These are phyloP conservation scores for Tolypocladium inflatum DNA, from an alignment of 2,329 filamentous ascomycete species.

Conservation along the genomic window DNA sequence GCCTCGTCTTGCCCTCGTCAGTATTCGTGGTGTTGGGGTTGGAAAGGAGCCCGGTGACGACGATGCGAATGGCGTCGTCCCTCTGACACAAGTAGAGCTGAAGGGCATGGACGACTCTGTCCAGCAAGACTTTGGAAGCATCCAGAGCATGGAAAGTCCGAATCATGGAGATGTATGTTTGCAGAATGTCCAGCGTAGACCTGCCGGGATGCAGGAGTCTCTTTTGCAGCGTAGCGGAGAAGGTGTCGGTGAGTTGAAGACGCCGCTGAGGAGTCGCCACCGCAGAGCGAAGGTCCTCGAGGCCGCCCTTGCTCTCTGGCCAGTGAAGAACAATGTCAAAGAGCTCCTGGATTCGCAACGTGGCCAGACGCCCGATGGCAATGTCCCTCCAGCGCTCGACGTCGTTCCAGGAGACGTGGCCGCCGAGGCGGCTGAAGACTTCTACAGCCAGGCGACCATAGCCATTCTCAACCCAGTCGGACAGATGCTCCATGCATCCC, in stretches of 20 bases:
- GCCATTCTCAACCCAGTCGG: constrained; percentile 58
- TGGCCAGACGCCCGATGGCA: constrained; percentile 57
- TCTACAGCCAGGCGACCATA: constrained; percentile 57
- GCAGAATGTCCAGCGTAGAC: constrained; percentile 66
- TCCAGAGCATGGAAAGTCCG: constrained; percentile 67
- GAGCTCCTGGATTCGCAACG: constrained; percentile 59
- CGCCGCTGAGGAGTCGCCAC: constrained; percentile 61
- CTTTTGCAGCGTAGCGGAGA: constrained; percentile 54
- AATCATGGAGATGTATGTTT: constrained; percentile 72
- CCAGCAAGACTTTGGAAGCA: constrained; percentile 66
- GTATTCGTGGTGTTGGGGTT: constrained; percentile 45
- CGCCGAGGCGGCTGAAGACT: constrained; percentile 41
- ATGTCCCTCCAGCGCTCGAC: constrained; percentile 63
- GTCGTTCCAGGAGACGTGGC: constrained; percentile 40
- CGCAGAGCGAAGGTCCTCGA: constrained; percentile 64
- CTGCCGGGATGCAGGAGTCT: constrained; percentile 66
- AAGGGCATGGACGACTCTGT: constrained; percentile 63
- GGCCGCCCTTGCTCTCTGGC: constrained; percentile 60
- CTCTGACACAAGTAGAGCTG: constrained; percentile 68
- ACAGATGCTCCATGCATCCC: constrained; percentile 49
- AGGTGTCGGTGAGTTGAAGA: constrained; percentile 59
- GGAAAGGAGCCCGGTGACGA: constrained; percentile 64
- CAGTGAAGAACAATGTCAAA: constrained; percentile 73
- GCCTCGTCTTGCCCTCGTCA: constrained; percentile 35
- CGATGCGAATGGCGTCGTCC: constrained; percentile 69